Base-by-base conservation (phyloP, 768 basidiomycete genomes). In the Suillus sp. region DNA sequence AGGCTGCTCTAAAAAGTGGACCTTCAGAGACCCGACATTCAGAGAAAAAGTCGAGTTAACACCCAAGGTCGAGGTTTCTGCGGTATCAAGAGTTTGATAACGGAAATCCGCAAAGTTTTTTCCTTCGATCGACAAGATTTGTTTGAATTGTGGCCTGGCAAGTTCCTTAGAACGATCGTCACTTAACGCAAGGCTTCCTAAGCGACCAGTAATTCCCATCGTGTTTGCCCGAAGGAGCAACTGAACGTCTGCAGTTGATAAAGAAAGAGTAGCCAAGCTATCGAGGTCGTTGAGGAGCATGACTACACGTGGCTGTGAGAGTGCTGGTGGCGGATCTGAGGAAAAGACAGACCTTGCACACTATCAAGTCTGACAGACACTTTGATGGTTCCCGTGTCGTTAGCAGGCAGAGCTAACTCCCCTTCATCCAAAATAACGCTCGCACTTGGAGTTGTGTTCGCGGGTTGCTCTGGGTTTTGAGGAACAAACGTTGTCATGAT, bases 401-500 rank as follows among this genome's bases (percentile, higher is more conserved):
- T 59, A 34, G 54, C 50, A 22, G 67, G 25, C 64, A 56, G 62
- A 56, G 40, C 61, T 50, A 8, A 43, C n/a, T 20, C 58, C 1
- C 50, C 43, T 13, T 58, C 45, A 40, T 38, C 65, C 1, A 20
- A 37, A 37, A 66, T 47, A 60, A 43, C 55, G 48, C 66, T 64
- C 7, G 59, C 47, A 27, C 62, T 62, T 22, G 47, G 53, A 14
- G 68, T 60, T 5, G 64, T 53, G 43, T 64, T 61, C 14, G 67
- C 60, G 43, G 54, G 71, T 18, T 64, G 35, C 20, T 57, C 32
- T 20, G 65, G 59, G 25, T 22, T 54, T 34, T 80, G 68, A 10
- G 90, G 86, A 11, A 94, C 92, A 75, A 99, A 99, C 0, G 97
- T 98, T 3, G 92, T 90, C 90, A 99, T 96, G 75, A 99, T 86